These are phyloP conservation scores for Eimeria falciformis DNA, from an alignment of 169 alveolate genomes.

Conservation along the genomic window DNA sequence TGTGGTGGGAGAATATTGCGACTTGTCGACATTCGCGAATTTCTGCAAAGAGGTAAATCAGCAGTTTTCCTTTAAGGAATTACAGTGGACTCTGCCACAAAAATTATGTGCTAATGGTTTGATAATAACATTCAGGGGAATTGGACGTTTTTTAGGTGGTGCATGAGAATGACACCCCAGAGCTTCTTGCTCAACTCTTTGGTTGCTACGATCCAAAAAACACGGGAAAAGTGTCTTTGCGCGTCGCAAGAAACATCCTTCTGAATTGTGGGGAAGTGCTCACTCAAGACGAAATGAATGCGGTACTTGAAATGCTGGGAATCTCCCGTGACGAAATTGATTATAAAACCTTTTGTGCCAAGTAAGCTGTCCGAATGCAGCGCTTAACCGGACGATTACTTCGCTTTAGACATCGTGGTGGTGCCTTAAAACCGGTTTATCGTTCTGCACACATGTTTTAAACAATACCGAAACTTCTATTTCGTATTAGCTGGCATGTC, in stretches of 20 bases:
- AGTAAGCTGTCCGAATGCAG: constrained; percentile 1
- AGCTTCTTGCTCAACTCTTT: constrained; percentile 54
- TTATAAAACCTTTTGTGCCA: constrained; percentile 52
- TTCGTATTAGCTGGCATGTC: no score
- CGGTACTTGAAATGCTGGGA: constrained; percentile 14
- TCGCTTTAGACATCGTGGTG: no score
- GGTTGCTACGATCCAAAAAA: constrained; percentile 41
- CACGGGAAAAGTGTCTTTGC: constrained; percentile 64
- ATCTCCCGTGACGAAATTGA: constrained; percentile 40
- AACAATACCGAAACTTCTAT: no score
- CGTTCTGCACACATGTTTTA: no score
- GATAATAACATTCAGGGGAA: no score
- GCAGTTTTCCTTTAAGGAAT: not conserved
- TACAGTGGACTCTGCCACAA: not conserved
- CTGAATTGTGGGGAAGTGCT: constrained; percentile 58
- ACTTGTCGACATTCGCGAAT: constrained; percentile 57
- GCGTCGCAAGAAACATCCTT: constrained; percentile 53
- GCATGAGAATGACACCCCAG: constrained; percentile 53
- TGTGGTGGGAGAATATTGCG: constrained; percentile 63
- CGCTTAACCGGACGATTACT: not conserved
- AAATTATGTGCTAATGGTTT: no score
- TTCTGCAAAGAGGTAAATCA: constrained; percentile 56
- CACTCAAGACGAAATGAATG: constrained; percentile 37
- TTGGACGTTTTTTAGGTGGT: constrained; percentile 12
- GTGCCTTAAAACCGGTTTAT: no score